Evolutionary conservation across 2,329 filamentous ascomycete genomes (phyloP), one percentile per base, ranked within the genome.

Genomic region (Corinectria fuckeliana): DNA sequence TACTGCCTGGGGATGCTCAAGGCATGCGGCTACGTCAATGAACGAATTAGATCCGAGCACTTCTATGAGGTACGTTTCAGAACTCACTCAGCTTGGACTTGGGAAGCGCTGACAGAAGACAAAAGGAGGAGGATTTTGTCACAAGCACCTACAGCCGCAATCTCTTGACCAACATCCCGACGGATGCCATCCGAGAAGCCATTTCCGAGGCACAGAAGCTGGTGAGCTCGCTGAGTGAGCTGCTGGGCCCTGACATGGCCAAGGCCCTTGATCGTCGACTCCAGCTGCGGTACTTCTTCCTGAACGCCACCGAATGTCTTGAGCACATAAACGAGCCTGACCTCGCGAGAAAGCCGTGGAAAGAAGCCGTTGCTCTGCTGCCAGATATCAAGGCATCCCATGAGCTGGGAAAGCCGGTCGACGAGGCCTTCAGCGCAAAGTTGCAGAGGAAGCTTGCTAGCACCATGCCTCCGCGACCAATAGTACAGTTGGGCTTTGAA

Each of bases 51-150:
- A 53, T 83, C 83, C n/a, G 91, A 97, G 73, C 90, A 96, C 67
- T 97, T 90, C 72, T 98, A 94, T 69, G 95, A 99, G 84, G 91
- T 91, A 75, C 53, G 62, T 51, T 16, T 9, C 10, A 38, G 5
- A 11, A 5, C 13, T 21, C 18, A 13, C n/a, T n/a, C n/a, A 7
- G 4, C 4, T 18, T 9, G 9, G 16, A 1, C n/a, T 16, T 11
- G n/a, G 8, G 25, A 20, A n/a, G 23, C 1, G 10, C 58, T 61
- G 28, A 62, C 54, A 53, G 11, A 54, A 10, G 11, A 18, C 14
- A 65, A 10, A 26, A 94, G 89, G 95, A 99, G 77, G 95, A 99
- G 76, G 95, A 99, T 71, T 97, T 99, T 72, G 92, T 96, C 18
- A 93, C 92, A 6, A 93, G 96, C 74, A 91, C 93, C 0, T 98